These are phyloP conservation scores for Curvularia sp. DNA, from an alignment of 2,329 filamentous ascomycete genomes.

Conservation along the genomic window DNA sequence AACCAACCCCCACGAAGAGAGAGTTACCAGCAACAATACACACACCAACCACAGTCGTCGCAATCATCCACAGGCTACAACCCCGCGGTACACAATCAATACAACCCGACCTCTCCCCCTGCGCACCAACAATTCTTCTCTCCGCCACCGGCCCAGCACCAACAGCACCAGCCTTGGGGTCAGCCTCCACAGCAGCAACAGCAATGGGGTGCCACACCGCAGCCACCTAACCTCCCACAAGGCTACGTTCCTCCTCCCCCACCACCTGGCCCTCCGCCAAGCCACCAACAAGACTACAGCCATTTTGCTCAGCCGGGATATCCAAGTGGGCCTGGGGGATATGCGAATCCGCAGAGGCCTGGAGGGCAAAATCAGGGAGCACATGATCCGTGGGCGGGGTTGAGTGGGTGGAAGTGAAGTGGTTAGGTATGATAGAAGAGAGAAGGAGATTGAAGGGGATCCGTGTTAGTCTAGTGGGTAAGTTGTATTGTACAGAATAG, in stretches of 20 bases:
- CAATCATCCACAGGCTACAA: conserved; percentile 52
- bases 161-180: conserved; percentile 56
- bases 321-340: conserved; percentile 54
- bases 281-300: conserved; percentile 61
- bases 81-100: conserved; percentile 50
- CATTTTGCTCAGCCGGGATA: conserved; percentile 62
- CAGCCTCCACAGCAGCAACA: conserved; percentile 61
- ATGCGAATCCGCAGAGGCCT: conserved; percentile 36
- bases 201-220: conserved; percentile 61
- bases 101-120: conserved; percentile 58
- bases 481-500: neutral
- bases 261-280: conserved; percentile 68
- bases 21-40: conserved; percentile 39
- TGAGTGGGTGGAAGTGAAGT: conserved; percentile 70
- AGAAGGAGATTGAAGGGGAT: neutral
- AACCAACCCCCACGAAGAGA: conserved; percentile 45
- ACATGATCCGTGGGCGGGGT: conserved; percentile 72
- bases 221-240: conserved; percentile 58
- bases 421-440: neutral
- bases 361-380: conserved; percentile 34
- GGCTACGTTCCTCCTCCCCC: conserved; percentile 73
- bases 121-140: conserved; percentile 65
- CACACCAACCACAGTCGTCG: conserved; percentile 30
- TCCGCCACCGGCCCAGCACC: conserved; percentile 53
- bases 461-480: neutral